These are phyloP conservation scores for Candida ascalaphidarum DNA, from an alignment of 805 yeast genomes.

Conservation along the genomic window DNA sequence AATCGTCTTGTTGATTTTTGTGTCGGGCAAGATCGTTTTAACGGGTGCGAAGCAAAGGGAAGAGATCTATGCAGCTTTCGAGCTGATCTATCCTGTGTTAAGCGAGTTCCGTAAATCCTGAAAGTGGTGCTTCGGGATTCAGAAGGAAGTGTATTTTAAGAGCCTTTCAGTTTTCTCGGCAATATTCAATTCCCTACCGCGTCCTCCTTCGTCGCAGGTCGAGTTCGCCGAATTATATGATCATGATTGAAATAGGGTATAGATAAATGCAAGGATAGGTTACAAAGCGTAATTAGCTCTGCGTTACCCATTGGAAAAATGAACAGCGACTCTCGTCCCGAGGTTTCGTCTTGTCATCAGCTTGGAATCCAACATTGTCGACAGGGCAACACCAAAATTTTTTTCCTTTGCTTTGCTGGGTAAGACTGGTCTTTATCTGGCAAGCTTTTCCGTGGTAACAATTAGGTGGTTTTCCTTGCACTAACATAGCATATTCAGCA, in stretches of 20 bases:
- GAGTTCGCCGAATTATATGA: no score
- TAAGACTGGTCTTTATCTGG: conserved; percentile 18
- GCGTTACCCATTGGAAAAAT: conserved; percentile 10
- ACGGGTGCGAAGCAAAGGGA: conserved; percentile 99
- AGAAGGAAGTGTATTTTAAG: no score
- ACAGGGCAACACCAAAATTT: conserved; percentile 25
- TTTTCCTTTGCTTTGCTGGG: conserved; percentile 16
- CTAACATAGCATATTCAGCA: conserved; percentile 4
- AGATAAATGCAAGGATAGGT: no score
- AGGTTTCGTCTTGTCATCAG: neutral
- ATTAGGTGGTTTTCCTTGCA: conserved; percentile 17
- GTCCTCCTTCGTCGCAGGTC: no score
- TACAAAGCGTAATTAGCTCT: conserved; percentile 36
- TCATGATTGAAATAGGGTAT: no score
- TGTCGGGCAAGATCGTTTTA: conserved; percentile 92
- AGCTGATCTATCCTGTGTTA: conserved; percentile 95
- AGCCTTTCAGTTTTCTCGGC: no score
- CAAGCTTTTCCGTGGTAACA: conserved; percentile 19
- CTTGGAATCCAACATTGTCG: conserved; percentile 10
- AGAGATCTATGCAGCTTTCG: conserved; percentile 96
- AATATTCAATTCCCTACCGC: no score
- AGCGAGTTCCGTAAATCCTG: conserved; percentile 89
- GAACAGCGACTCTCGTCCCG: conserved; percentile 8
- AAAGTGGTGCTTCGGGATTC: no score
- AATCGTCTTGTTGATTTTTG: conserved; percentile 90